Percentiles rank a stretch among this genome's conserved stretches.
Evolutionary conservation across 306 rosid species (phyloP).

Genomic region (Prosopis cineraria): DNA sequence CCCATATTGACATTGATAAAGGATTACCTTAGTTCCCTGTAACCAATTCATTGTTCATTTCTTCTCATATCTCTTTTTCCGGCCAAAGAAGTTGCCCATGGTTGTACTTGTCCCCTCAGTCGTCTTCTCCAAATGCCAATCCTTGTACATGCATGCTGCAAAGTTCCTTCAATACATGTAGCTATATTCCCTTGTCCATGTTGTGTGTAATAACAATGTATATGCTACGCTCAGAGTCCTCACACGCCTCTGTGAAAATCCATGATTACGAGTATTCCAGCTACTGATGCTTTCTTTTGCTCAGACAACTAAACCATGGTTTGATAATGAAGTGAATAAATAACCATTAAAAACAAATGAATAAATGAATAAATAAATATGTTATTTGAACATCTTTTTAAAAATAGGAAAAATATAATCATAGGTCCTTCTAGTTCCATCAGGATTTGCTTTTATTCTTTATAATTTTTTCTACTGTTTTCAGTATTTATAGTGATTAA

Average conservation of each 20-base stretch:
- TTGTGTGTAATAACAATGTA: not conserved
- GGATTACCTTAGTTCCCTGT: conserved; percentile 70
- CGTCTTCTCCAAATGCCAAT: not conserved
- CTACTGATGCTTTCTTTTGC: not conserved
- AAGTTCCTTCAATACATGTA: not conserved
- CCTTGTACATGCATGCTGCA: not conserved
- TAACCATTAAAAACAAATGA: not conserved
- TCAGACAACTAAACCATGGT: not conserved
- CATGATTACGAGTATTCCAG: not conserved
- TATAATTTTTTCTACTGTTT: too few relatives aligned
- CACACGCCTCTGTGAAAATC: not conserved
- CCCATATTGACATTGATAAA: conserved; percentile 63
- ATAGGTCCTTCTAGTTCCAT: too few relatives aligned
- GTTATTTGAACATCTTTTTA: too few relatives aligned
- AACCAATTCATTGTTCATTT: conserved; percentile 15
- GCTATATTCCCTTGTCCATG: not conserved
- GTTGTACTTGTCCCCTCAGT: not conserved
- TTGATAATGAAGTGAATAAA: not conserved
- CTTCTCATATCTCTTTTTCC: not conserved
- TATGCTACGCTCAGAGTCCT: not conserved
- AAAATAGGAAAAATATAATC: too few relatives aligned
- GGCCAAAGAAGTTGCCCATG: not conserved
- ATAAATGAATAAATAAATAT: too few relatives aligned
- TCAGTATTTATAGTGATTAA: too few relatives aligned
- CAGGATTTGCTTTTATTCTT: too few relatives aligned